Evolutionary conservation across 176 grass and related monocot genomes (phyloP).

Genomic region (Alopecurus myosuroides): DNA sequence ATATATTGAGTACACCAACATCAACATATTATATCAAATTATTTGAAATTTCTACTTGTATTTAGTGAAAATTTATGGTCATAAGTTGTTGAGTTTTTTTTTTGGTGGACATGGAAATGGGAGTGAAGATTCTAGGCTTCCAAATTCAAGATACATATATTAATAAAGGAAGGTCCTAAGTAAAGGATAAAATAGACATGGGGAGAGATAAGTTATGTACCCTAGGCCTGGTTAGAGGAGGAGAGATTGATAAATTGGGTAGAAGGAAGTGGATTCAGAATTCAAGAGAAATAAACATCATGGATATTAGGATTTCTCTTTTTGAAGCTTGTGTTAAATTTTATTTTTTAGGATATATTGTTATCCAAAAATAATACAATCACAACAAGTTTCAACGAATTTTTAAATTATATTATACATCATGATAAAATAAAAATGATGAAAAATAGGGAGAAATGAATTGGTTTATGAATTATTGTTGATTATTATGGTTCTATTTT

Average conservation of each 20-base stretch:
- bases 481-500: neutral
- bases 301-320: too few species aligned
- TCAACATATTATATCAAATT: neutral
- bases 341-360: too few species aligned
- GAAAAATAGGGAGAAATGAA: neutral
- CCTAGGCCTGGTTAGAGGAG: neutral
- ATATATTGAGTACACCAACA: neutral
- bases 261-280: neutral
- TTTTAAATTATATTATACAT: neutral
- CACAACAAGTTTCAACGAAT: neutral
- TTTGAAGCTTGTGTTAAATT: too few species aligned
- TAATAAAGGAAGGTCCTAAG: neutral
- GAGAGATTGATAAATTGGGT: neutral
- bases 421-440: neutral
- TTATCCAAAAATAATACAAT: neutral
- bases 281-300: too few species aligned
- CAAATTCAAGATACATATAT: neutral
- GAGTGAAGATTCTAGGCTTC: neutral
- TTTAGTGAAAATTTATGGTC: neutral
- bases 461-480: neutral
- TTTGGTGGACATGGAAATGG: neutral
- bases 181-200: neutral
- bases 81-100: neutral
- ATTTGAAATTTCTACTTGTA: neutral
- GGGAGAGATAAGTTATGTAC: neutral